phyloP scores from a whole-genome alignment of 202 grass and related monocot species.

The Schoenoplectus triqueter region DNA sequence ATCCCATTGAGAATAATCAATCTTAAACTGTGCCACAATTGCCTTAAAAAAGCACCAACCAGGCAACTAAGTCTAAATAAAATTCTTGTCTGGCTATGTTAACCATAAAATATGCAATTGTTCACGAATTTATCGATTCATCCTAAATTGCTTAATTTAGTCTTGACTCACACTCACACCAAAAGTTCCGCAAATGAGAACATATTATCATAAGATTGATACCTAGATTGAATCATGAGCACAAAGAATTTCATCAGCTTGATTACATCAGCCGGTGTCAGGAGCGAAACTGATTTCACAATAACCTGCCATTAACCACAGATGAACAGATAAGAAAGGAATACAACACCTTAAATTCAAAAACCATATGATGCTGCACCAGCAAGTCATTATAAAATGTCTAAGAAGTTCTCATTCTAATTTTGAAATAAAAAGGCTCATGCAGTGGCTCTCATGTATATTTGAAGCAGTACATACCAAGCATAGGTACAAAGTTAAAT shows the following conservation, averaged over 20 bases:
- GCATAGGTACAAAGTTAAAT: background rate
- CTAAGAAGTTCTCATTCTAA: background rate
- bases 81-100: background rate
- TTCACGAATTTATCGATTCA: background rate
- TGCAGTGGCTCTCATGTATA: background rate
- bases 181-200: slow-evolving; percentile 6
- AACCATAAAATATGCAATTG: background rate
- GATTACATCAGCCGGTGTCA: slow-evolving; percentile 67
- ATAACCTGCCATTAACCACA: slow-evolving; percentile 67
- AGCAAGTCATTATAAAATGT: slow-evolving; percentile 11
- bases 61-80: background rate
- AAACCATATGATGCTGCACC: background rate
- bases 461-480: background rate
- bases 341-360: slow-evolving; percentile 19
- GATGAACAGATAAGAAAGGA: slow-evolving; percentile 43
- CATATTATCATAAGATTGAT: slow-evolving; percentile 29
- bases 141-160: background rate
- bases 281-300: slow-evolving; percentile 65
- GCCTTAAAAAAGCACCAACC: background rate
- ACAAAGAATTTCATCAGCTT: slow-evolving; percentile 85
- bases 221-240: slow-evolving; percentile 69
- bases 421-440: background rate
- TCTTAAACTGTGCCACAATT: slow-evolving; percentile 11
- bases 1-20: background rate
- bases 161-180: too few species aligned